These are phyloP conservation scores for Cocos nucifera DNA, from an alignment of 176 grass and related monocot genomes.

Conservation along the genomic window DNA sequence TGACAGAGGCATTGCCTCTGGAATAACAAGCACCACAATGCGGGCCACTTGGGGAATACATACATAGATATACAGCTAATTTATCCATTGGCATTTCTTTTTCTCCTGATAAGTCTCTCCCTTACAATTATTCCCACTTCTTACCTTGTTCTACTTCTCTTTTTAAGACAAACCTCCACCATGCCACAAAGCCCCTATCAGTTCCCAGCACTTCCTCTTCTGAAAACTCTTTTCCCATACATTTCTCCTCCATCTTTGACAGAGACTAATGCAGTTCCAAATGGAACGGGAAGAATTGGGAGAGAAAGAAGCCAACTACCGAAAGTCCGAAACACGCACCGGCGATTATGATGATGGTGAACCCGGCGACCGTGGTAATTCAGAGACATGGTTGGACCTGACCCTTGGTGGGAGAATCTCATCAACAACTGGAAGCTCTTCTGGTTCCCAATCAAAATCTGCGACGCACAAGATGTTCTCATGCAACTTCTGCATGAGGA, in stretches of 20 bases:
- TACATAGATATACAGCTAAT: constrained; percentile 30
- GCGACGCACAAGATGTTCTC: constrained; percentile 58
- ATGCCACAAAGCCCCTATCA: neutral
- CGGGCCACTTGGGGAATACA: constrained; percentile 33
- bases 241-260: constrained; percentile 1
- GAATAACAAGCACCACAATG: constrained; percentile 36
- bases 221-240: constrained; percentile 25
- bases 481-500: constrained; percentile 88
- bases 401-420: constrained; percentile 14
- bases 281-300: constrained; percentile 38
- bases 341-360: constrained; percentile 14
- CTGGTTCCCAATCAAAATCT: constrained; percentile 23
- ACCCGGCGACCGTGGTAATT: constrained; percentile 18
- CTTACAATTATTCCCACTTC: constrained; percentile 56
- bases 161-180: constrained; percentile 52
- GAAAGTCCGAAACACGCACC: constrained; percentile 12
- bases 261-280: constrained; percentile 3
- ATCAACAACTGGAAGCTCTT: constrained; percentile 16
- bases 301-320: constrained; percentile 17
- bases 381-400: constrained; percentile 49
- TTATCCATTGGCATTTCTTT: constrained; percentile 32
- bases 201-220: neutral
- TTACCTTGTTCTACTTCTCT: constrained; percentile 25
- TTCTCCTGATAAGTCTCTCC: constrained; percentile 28
- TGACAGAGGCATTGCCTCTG: constrained; percentile 22